These are phyloP conservation scores for Petunia hybrid DNA, from an alignment of 305 asterid genomes.

Conservation along the genomic window DNA sequence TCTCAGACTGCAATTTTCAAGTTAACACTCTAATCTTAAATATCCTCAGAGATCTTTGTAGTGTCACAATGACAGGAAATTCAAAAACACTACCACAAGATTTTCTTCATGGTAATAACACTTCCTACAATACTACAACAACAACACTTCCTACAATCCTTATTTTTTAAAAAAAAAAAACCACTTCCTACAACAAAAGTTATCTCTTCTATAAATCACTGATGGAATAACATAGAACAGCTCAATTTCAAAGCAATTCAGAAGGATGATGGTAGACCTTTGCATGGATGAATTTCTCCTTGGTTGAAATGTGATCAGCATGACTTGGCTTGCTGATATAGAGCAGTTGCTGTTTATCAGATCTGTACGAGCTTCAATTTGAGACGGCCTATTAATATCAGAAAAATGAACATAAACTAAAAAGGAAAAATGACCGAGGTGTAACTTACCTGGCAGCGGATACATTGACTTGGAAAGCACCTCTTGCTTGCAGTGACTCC, in stretches of 20 bases:
- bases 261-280: slow-evolving; percentile 61
- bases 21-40: not conserved
- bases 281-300: slow-evolving; percentile 94
- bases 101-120: slow-evolving; percentile 3
- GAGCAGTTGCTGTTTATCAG: slow-evolving; percentile 69
- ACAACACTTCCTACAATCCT: no score
- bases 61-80: slow-evolving; percentile 20
- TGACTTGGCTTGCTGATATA: slow-evolving; percentile 86
- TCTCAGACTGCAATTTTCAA: slow-evolving; percentile 17
- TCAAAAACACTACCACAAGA: slow-evolving; percentile 8
- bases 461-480: slow-evolving; percentile 71
- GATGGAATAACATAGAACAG: not conserved
- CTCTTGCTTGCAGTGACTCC: slow-evolving; percentile 80
- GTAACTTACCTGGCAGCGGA: slow-evolving; percentile 69
- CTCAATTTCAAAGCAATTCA: not conserved
- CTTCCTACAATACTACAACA: not conserved
- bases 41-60: slow-evolving; percentile 11
- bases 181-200: slow-evolving; percentile 12
- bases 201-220: slow-evolving; percentile 24
- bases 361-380: slow-evolving; percentile 68
- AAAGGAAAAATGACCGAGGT: slow-evolving; percentile 14
- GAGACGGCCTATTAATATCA: slow-evolving; percentile 37
- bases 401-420: slow-evolving; percentile 33
- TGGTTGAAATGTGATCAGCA: slow-evolving; percentile 75
- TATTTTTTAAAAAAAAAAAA: no score